phyloP scores from a whole-genome alignment of 441 rosid genomes.

The Sinapis alba region DNA sequence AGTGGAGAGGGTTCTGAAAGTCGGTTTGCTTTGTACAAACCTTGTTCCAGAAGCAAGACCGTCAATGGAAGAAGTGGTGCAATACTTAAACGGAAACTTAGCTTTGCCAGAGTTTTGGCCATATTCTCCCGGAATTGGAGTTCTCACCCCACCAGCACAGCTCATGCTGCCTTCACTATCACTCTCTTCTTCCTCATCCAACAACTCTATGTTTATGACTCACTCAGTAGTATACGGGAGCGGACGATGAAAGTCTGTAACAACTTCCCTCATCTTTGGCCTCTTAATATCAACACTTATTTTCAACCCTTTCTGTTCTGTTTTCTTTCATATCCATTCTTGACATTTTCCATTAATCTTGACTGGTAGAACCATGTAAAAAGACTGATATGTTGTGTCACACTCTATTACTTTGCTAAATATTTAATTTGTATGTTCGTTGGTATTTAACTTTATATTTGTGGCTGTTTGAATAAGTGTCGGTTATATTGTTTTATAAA shows the following conservation, averaged over 20 bases:
- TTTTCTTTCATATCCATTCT: not conserved
- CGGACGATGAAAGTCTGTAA: slow-evolving; percentile 33
- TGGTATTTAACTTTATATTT: too few relatives aligned
- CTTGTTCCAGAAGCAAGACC: slow-evolving; percentile 51
- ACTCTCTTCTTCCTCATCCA: slow-evolving; percentile 16
- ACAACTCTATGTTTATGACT: slow-evolving; percentile 34
- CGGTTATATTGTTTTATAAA: too few relatives aligned
- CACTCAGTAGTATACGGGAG: slow-evolving; percentile 33
- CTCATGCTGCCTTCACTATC: slow-evolving; percentile 21
- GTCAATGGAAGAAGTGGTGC: slow-evolving; percentile 24
- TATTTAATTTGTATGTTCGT: too few relatives aligned
- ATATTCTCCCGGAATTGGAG: slow-evolving; percentile 33
- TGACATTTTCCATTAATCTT: not conserved
- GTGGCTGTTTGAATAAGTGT: too few relatives aligned
- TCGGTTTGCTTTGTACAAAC: slow-evolving; percentile 51
- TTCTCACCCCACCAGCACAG: not conserved
- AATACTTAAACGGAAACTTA: slow-evolving; percentile 29
- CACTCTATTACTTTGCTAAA: not conserved
- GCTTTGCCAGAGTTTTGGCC: slow-evolving; percentile 33
- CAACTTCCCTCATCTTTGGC: not conserved
- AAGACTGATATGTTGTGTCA: not conserved
- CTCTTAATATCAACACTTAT: not conserved
- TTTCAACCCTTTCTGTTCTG: too few relatives aligned
- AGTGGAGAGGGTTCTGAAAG: slow-evolving; percentile 30
- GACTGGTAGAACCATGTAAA: not conserved